Conservation (phyloP, 176 grass and related monocot genomes). For the Thinopyrum elongatum region DNA sequence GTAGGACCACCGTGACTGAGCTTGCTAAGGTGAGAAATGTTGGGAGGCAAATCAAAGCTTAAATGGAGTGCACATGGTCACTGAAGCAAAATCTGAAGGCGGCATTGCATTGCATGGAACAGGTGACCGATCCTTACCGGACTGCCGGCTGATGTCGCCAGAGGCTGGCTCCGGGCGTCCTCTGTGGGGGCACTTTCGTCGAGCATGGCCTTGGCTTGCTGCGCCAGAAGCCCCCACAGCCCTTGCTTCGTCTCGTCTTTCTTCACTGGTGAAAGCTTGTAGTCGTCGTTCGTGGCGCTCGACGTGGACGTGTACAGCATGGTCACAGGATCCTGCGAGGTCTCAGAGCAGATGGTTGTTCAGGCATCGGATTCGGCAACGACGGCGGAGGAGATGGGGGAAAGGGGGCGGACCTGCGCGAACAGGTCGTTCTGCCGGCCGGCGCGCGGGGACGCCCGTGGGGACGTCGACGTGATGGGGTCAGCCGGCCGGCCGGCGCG, state of each 20-base stretch:
- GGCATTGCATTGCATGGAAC: not conserved
- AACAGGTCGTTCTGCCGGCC: not conserved
- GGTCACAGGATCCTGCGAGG: slow-evolving; percentile 38
- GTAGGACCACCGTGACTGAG: slow-evolving; percentile 59
- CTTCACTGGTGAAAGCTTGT: slow-evolving; percentile 3
- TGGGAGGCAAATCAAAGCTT: not conserved
- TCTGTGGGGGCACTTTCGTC: slow-evolving; percentile 46
- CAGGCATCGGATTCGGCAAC: not conserved
- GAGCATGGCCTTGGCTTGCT: slow-evolving; percentile 70
- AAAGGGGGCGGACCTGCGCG: not conserved
- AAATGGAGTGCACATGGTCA: not conserved
- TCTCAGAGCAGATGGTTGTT: not conserved
- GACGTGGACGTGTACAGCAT: slow-evolving; percentile 40
- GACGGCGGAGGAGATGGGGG: not conserved
- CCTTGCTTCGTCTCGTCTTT: slow-evolving; percentile 44
- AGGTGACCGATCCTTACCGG: slow-evolving; percentile 19
- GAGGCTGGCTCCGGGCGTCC: slow-evolving; percentile 1
- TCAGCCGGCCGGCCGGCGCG: not conserved
- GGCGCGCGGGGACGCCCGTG: not conserved
- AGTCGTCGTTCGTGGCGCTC: slow-evolving; percentile 30
- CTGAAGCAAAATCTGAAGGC: not conserved
- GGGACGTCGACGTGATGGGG: slow-evolving; percentile 5
- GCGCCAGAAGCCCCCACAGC: slow-evolving; percentile 62
- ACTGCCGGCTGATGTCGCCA: not conserved
- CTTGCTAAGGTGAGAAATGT: slow-evolving; percentile 23